Percentiles rank a stretch among this genome's conserved stretches.
These are phyloP conservation scores for Dictyostelium purpureum DNA, from an alignment of 78 protist species.

Conservation along the genomic window DNA sequence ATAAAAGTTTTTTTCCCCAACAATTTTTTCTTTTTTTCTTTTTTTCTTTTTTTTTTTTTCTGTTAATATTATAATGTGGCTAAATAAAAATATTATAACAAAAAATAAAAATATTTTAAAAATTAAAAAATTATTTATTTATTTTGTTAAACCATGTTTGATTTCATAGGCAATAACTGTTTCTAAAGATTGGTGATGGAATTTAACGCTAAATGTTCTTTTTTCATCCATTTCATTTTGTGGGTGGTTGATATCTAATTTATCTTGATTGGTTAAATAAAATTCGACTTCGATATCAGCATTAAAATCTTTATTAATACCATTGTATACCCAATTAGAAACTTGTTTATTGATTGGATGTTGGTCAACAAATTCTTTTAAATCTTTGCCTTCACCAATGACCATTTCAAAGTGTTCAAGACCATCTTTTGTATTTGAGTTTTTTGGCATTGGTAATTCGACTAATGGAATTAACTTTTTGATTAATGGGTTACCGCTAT, in stretches of 20 bases:
- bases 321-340: background rate
- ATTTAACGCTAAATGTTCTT: conserved; percentile 53
- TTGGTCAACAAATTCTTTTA: background rate
- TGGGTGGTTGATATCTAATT: conserved; percentile 3
- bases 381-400: background rate
- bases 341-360: background rate
- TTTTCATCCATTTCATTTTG: background rate
- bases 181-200: conserved; percentile 61
- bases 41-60: background rate
- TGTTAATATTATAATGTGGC: background rate
- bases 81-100: background rate
- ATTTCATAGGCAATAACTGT: conserved; percentile 43
- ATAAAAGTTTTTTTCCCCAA: too few relatives aligned
- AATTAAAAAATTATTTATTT: background rate
- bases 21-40: too few relatives aligned
- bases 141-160: background rate
- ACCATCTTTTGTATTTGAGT: conserved; percentile 16
- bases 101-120: background rate
- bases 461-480: conserved; percentile 1
- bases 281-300: conserved; percentile 58
- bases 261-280: conserved; percentile 19
- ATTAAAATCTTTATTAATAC: conserved; percentile 23
- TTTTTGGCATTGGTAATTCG: conserved; percentile 60
- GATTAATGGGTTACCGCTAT: too few relatives aligned
- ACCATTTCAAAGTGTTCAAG: conserved; percentile 66